phyloP scores from a whole-genome alignment of 2,329 filamentous ascomycete genomes.

The Nothophaeocryptopus gaeumannii region DNA sequence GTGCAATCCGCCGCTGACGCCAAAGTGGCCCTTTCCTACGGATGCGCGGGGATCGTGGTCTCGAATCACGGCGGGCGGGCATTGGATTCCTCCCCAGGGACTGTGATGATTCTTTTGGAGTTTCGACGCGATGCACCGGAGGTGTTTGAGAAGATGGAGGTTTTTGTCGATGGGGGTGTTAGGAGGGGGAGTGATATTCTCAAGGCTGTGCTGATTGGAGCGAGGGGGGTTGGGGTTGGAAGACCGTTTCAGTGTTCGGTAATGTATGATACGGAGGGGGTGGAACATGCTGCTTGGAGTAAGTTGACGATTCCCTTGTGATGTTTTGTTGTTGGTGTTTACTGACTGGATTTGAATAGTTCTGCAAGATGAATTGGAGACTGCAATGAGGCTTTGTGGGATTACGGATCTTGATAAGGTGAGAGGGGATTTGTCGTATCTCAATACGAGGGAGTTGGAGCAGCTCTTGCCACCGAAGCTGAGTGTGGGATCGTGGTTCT shows the following conservation, averaged over 20 bases:
- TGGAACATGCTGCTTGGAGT: conserved; percentile 55
- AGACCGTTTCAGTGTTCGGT: conserved; percentile 60
- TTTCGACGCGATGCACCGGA: conserved; percentile 60
- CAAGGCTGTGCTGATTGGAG: conserved; percentile 64
- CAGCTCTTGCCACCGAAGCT: conserved; percentile 44
- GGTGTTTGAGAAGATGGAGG: conserved; percentile 59
- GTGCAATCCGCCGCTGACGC: conserved; percentile 44
- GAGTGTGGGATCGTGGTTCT: conserved; percentile 16
- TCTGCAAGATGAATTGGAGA: conserved; percentile 59
- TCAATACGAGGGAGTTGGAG: conserved; percentile 56
- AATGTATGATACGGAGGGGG: conserved; percentile 57
- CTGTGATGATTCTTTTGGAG: conserved; percentile 60
- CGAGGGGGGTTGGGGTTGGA: conserved; percentile 60
- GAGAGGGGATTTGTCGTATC: conserved; percentile 54
- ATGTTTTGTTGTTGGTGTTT: background rate
- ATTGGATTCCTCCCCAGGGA: conserved; percentile 50
- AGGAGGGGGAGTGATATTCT: conserved; percentile 64
- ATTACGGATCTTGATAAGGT: conserved; percentile 60
- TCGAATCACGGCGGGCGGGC: conserved; percentile 54
- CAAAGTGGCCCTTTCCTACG: conserved; percentile 41
- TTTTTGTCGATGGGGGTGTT: conserved; percentile 64
- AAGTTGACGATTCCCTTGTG: conserved; percentile 31
- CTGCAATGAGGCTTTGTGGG: conserved; percentile 64
- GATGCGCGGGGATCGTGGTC: conserved; percentile 48
- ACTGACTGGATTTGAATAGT: conserved; percentile 30